Base-by-base conservation (phyloP, 2,329 filamentous ascomycete genomes). In the Penicillium sp. region DNA sequence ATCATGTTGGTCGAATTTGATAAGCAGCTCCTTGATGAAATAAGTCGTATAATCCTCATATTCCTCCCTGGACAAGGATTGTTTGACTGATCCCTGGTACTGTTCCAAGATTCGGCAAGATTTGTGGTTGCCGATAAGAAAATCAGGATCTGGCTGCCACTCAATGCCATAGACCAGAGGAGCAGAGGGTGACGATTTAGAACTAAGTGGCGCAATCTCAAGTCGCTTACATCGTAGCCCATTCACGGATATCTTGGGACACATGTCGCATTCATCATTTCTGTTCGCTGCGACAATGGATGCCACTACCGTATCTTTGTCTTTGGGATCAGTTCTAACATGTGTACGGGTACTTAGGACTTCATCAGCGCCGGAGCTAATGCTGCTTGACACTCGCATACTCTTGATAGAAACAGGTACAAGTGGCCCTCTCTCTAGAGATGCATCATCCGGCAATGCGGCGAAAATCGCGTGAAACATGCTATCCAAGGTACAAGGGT, bases 401-500 rank as follows among this genome's bases (percentile, higher is more conserved):
- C 59, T 42, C 3, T 63, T 53, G 6, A 66, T 53, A 1, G 37
- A 57, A 4, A 63, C 52, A 1, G 64, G 64, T 10, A 66, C 52
- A 1, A 53, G 33, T 3, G 61, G 53, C 1, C 54, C 53, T 7
- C 48, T 42, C 10, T 52, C 46, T 1, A 51, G n/a, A 1, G 43
- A 33, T 15, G 52, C 55, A 1, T 44, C 53, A 7, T 33, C 38
- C 0, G 52, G 43, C 7, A 65, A 25, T 20, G 56, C 54, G 0
- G 55, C 48, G 24, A 67, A 65, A 0, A 63, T 42, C 0, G 61
- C 46, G 24, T 70, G 68, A 25, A 70, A 65, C 7, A 68, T 49
- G 35, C 52, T 61, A 46, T 71, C 68, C 6, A 71, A 44, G 0
- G 57, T 62, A 23, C 61, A 61, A 2, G 67, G 68, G 44, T 70